Percentiles rank a stretch among this genome's conserved stretches.
These are phyloP conservation scores for Rhizophagus clarus DNA, from an alignment of 192 early-diverging fungal species.

Conservation along the genomic window DNA sequence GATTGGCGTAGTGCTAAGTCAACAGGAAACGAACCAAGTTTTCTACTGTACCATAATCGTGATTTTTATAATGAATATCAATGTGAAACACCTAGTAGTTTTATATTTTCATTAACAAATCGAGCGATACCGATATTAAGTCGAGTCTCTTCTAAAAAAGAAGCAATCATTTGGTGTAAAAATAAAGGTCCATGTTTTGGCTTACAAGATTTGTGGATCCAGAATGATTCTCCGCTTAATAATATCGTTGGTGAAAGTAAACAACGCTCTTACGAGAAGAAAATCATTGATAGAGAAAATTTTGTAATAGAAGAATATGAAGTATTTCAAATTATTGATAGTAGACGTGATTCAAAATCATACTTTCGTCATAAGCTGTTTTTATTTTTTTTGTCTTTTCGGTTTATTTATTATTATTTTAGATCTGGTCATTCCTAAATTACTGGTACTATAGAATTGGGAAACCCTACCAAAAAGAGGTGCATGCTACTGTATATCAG, in stretches of 20 bases:
- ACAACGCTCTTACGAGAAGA: neutral
- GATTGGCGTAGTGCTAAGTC: neutral
- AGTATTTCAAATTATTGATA: conserved; percentile 13
- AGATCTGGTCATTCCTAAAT: too few species aligned
- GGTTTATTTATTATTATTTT: too few species aligned
- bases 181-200: conserved; percentile 9
- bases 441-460: too few species aligned
- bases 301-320: conserved; percentile 17
- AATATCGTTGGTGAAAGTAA: neutral
- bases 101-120: conserved; percentile 1
- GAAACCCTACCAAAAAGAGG: too few species aligned
- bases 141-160: neutral
- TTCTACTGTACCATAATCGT: too few species aligned
- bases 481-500: too few species aligned
- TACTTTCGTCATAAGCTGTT: too few species aligned
- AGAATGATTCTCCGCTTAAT: neutral
- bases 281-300: neutral
- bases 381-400: too few species aligned
- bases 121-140: neutral
- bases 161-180: conserved; percentile 5
- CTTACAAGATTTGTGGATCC: neutral
- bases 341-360: too few species aligned
- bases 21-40: neutral
- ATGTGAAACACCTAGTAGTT: neutral
- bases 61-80: neutral